Conservation (phyloP, 768 basidiomycete genomes). For the Tricholoma bakamatsutake region DNA sequence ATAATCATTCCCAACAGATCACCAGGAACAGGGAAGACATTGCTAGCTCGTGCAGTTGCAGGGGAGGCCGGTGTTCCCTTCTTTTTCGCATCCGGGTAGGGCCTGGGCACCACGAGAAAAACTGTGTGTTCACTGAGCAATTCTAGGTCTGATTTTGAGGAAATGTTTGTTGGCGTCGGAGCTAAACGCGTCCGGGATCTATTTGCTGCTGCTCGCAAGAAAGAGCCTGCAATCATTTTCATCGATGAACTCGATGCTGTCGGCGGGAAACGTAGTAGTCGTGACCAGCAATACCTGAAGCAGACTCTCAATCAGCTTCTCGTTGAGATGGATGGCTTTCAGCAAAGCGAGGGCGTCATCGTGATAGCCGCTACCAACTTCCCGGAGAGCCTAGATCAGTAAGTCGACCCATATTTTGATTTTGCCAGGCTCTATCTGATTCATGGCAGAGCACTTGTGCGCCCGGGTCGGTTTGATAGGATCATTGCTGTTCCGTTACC, state of each 20-base stretch:
- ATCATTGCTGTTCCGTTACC: constrained; percentile 89
- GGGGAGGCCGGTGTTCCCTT: constrained; percentile 98
- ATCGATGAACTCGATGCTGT: constrained; percentile 96
- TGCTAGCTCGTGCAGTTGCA: constrained; percentile 95
- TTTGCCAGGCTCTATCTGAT: constrained; percentile 5
- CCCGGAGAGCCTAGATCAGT: constrained; percentile 90
- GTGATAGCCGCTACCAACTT: constrained; percentile 98
- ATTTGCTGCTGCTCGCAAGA: constrained; percentile 90
- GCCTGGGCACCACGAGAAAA: background rate
- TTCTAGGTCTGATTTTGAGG: constrained; percentile 86
- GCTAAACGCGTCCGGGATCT: constrained; percentile 94
- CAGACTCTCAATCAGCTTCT: constrained; percentile 95
- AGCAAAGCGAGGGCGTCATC: constrained; percentile 89
- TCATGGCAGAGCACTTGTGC: constrained; percentile 72
- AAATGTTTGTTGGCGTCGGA: constrained; percentile 95
- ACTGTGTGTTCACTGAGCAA: constrained; percentile 9
- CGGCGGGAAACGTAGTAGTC: constrained; percentile 79
- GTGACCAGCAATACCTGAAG: constrained; percentile 87
- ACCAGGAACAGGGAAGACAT: constrained; percentile 95
- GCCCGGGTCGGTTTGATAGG: constrained; percentile 95
- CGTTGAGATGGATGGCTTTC: constrained; percentile 97
- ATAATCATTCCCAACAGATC: constrained; percentile 30
- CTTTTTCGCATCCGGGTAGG: constrained; percentile 89
- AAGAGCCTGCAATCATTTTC: constrained; percentile 96
- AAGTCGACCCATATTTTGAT: constrained; percentile 22